Evolutionary conservation across 768 basidiomycete genomes (phyloP).

Genomic region (Mycena crocata): DNA sequence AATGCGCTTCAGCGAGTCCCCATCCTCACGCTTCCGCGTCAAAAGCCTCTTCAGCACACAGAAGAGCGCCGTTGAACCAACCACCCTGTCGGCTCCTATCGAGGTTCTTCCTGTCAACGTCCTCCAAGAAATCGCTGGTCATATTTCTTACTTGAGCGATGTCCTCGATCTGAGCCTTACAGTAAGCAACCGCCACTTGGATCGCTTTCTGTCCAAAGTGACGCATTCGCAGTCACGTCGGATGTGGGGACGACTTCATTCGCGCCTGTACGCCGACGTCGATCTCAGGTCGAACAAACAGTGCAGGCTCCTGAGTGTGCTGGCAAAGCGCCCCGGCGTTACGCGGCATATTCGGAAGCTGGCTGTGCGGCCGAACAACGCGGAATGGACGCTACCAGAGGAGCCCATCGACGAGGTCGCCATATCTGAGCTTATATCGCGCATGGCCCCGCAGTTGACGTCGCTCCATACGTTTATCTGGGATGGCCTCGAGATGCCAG

Average conservation of each 20-base stretch:
- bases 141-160: conserved; percentile 11
- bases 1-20: conserved; percentile 17
- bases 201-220: neutral
- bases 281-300: conserved; percentile 25
- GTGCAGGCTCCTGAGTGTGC: conserved; percentile 47
- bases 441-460: conserved; percentile 38
- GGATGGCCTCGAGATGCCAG: conserved; percentile 53
- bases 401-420: conserved; percentile 47
- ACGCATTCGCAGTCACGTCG: conserved; percentile 2
- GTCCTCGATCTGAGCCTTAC: conserved; percentile 12
- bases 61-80: neutral
- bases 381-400: conserved; percentile 47
- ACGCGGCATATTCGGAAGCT: conserved; percentile 44
- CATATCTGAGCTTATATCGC: conserved; percentile 44
- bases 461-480: conserved; percentile 48
- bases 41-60: conserved; percentile 7
- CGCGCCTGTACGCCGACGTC: conserved; percentile 17
- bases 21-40: conserved; percentile 10
- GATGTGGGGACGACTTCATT: conserved; percentile 9
- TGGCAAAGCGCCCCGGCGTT: conserved; percentile 54
- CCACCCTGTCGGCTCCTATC: neutral
- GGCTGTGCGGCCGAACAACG: conserved; percentile 47
- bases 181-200: neutral
- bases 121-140: conserved; percentile 24
- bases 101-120: conserved; percentile 18